Evolutionary conservation across 768 basidiomycete species (phyloP), one percentile per base, ranked within the genome.

Genomic region (Mrakia blollopis): DNA sequence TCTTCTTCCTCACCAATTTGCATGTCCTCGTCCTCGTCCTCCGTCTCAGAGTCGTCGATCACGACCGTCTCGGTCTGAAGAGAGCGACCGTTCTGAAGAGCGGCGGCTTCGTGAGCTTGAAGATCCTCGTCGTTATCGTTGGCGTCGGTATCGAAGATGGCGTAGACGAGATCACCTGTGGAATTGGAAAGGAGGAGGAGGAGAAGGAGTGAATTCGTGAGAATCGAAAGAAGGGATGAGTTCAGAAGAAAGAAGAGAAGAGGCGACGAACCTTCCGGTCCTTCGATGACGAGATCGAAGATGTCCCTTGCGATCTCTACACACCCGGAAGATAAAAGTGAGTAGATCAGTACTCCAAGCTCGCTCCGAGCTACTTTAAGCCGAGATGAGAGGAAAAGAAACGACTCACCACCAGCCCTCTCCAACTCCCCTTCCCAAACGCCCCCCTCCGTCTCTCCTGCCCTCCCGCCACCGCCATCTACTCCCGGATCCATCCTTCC

Each of bases 261-360:
- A 21, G 35, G 21, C 47, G 65, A 23, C 65, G 25, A 39, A 68
- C 65, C 65, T 71, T 83, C 83, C 23, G 83, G 83, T 41, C 82
- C 83, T 78, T 83, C 83, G 4, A 81, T 80, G 10, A 82, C 81
- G 9, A 72, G 73, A 44, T 82, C 83, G 18, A 83, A 79, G 57
- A 83, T 72, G 72, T 83, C 83, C 47, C 81, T 80, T 50, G 81
- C 80, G 21, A 83, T 78, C 67, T 80, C 82, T 83, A 62, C 18
- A 14, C 7, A 5, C 16, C 35, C n/a, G 7, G 6, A 41, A 5
- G 21, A 52, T n/a, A 32, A 37, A 5, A 67, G 44, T 18, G 8
- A 14, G 23, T 5, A n/a, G 62, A n/a, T 32, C 69, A 60, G 30
- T 18, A 21, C 2, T 25, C 73, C 41, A 60, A n/a, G n/a, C n/a